phyloP scores from a whole-genome alignment of 768 basidiomycete species.

The Boletus barrowsii region DNA sequence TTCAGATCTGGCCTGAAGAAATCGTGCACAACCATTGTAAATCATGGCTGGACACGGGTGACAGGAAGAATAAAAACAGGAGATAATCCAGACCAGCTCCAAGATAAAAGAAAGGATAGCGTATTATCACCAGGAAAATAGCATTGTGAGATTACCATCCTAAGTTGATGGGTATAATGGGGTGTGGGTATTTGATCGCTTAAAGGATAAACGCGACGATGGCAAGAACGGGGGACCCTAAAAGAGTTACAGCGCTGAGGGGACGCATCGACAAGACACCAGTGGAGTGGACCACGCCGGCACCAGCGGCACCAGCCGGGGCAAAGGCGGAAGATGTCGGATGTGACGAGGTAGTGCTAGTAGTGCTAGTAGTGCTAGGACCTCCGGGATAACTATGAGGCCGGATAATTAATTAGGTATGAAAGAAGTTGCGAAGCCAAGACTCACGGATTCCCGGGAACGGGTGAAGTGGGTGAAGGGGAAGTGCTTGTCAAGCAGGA shows the following conservation, averaged over 20 bases:
- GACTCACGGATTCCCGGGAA: not conserved
- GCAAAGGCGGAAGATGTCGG: slow-evolving; percentile 15
- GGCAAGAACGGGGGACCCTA: slow-evolving; percentile 21
- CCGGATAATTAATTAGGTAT: slow-evolving; percentile 4
- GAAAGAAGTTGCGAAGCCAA: not conserved
- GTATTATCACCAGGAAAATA: slow-evolving; percentile 24
- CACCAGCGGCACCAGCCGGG: slow-evolving; percentile 34
- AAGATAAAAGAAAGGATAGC: not conserved
- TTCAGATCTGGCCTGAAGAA: slow-evolving; percentile 12
- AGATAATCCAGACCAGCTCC: slow-evolving; percentile 14
- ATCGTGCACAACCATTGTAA: slow-evolving; percentile 2
- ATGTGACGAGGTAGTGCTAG: not conserved
- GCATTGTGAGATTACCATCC: slow-evolving; percentile 24
- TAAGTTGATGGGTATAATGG: slow-evolving; percentile 39
- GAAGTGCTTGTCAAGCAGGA: slow-evolving; percentile 34
- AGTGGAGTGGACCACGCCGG: slow-evolving; percentile 24
- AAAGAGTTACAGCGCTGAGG: slow-evolving; percentile 20
- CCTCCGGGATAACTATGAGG: slow-evolving; percentile 1
- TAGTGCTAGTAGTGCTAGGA: not conserved
- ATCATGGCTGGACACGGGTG: slow-evolving; percentile 13
- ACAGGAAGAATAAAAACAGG: not conserved
- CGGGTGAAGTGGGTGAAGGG: slow-evolving; percentile 10
- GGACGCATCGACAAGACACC: slow-evolving; percentile 27
- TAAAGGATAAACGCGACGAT: slow-evolving; percentile 24
- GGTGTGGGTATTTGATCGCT: slow-evolving; percentile 4